Percentiles rank a stretch among this genome's conserved stretches.
Conservation (phyloP, 306 rosid genomes). For the Abrus pulchellus region DNA sequence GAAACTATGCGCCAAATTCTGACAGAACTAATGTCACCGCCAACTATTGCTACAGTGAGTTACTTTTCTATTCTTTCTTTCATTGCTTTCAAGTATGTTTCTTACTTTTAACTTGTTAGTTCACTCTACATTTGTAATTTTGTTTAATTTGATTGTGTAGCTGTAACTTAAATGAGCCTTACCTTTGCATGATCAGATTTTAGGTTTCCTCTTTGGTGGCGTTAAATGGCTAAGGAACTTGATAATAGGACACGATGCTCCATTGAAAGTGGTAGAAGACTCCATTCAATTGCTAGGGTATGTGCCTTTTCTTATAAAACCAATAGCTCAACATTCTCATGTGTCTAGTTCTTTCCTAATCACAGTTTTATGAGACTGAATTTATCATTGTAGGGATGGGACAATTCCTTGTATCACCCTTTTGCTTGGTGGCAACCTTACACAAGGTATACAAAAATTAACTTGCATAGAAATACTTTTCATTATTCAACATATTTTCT, state of each 20-base stretch:
- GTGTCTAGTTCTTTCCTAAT: neutral
- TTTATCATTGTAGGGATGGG: constrained; percentile 61
- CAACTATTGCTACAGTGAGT: constrained; percentile 78
- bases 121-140: neutral
- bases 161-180: neutral
- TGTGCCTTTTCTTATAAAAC: constrained; percentile 16
- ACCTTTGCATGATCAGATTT: constrained; percentile 52
- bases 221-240: constrained; percentile 60
- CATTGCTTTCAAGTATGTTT: neutral
- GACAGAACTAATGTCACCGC: constrained; percentile 75
- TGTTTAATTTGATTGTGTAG: constrained; percentile 9
- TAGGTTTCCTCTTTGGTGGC: constrained; percentile 76
- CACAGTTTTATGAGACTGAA: constrained; percentile 10
- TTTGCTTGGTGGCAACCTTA: constrained; percentile 82
- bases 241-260: constrained; percentile 69
- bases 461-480: neutral
- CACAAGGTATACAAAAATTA: constrained; percentile 58
- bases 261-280: constrained; percentile 69
- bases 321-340: neutral
- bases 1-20: constrained; percentile 44
- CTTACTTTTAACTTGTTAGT: neutral
- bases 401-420: constrained; percentile 84
- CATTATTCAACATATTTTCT: neutral
- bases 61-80: constrained; percentile 8
- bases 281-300: constrained; percentile 74